Conservation (phyloP, 2,329 filamentous ascomycete genomes). For the Nigrospora sphaerica region DNA sequence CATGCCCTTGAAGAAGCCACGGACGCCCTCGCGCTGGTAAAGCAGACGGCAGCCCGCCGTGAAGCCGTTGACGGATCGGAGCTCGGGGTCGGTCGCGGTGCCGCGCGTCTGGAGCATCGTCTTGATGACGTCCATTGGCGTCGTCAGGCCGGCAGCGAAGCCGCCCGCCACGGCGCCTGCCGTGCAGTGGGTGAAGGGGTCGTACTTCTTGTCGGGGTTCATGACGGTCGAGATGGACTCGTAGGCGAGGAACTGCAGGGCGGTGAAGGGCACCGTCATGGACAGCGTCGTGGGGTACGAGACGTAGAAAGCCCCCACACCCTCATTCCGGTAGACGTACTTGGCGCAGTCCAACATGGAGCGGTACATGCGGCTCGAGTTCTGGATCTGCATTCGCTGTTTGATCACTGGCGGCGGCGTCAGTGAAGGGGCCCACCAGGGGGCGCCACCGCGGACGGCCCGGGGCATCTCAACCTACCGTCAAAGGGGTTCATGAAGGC, state of each 20-base stretch:
- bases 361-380: slow-evolving; percentile 80
- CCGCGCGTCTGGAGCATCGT: slow-evolving; percentile 93
- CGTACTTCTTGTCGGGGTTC: slow-evolving; percentile 81
- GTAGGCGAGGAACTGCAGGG: slow-evolving; percentile 94
- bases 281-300: slow-evolving; percentile 96
- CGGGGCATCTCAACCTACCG: slow-evolving; percentile 47
- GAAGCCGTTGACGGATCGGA: slow-evolving; percentile 79
- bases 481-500: slow-evolving; percentile 99
- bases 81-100: slow-evolving; percentile 70
- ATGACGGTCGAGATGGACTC: slow-evolving; percentile 91
- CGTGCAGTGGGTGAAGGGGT: slow-evolving; percentile 87
- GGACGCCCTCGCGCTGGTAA: slow-evolving; percentile 73
- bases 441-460: not conserved
- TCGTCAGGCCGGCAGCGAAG: slow-evolving; percentile 87
- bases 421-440: not conserved
- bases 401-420: slow-evolving; percentile 69
- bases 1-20: slow-evolving; percentile 89
- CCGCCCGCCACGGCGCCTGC: slow-evolving; percentile 90
- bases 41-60: slow-evolving; percentile 73
- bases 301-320: slow-evolving; percentile 88
- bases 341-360: slow-evolving; percentile 81
- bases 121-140: slow-evolving; percentile 96
- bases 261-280: slow-evolving; percentile 98
- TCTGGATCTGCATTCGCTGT: slow-evolving; percentile 97
- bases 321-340: slow-evolving; percentile 82